phyloP scores from a whole-genome alignment of 2,329 filamentous ascomycete genomes.

The Plenodomus lindquistii region DNA sequence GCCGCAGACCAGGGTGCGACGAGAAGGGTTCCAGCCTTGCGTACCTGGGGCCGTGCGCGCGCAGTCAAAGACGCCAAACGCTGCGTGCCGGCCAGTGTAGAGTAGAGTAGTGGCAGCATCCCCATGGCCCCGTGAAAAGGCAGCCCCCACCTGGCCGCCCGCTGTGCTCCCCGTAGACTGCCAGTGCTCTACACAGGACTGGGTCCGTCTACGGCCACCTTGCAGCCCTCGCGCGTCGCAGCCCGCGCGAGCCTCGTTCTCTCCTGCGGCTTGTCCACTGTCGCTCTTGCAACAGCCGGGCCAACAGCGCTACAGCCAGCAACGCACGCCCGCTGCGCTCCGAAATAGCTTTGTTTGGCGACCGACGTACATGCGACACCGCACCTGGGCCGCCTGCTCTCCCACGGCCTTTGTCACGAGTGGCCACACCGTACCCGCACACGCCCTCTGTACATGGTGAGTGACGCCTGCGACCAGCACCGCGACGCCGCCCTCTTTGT shows the following conservation, averaged over 20 bases:
- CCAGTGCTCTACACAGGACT: no score
- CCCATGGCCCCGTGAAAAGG: no score
- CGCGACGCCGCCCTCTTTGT: slow-evolving; percentile 35
- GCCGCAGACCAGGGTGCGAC: no score
- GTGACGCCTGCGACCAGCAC: slow-evolving; percentile 26
- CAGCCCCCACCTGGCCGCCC: neutral
- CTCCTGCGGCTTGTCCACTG: slow-evolving; percentile 3
- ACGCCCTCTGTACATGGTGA: slow-evolving; percentile 23
- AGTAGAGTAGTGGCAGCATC: no score
- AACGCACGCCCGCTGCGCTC: slow-evolving; percentile 25
- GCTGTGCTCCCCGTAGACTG: no score
- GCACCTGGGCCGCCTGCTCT: no score
- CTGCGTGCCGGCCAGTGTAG: slow-evolving; percentile 13
- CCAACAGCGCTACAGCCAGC: slow-evolving; percentile 20
- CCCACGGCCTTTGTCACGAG: neutral
- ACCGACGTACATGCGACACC: neutral
- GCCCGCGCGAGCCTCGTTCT: neutral
- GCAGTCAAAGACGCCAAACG: slow-evolving; percentile 7
- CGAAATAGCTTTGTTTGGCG: slow-evolving; percentile 25
- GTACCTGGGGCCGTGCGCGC: slow-evolving; percentile 24
- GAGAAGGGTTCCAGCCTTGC: slow-evolving; percentile 5
- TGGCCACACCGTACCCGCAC: neutral
- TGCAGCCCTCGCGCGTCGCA: neutral
- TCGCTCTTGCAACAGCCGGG: slow-evolving; percentile 22
- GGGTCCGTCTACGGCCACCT: no score